Base-by-base conservation (phyloP, 805 yeast genomes). In the Candida yuanshanica region DNA sequence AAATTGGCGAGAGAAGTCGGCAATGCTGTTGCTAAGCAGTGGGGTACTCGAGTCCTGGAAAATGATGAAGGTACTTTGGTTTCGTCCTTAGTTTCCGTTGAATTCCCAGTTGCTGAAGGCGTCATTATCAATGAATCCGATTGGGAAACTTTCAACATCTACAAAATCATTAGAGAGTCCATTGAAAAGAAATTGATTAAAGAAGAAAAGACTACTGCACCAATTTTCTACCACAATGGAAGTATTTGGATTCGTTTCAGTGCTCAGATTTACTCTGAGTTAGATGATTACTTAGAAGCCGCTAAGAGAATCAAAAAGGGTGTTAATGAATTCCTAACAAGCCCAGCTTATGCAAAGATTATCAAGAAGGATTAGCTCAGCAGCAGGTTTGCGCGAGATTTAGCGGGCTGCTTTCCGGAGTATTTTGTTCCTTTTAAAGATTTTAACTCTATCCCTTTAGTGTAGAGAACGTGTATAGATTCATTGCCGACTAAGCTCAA, bases 261-360 rank as follows among this genome's bases (percentile, higher is more conserved):
- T 41, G 79, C 79, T 20, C 83, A 79, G 51, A 59, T 79, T 8
- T 82, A 79, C 56, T 73, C 77, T 46, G 83, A 78, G 35, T 48
- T 73, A 13, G 62, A 62, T 6, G 89, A 82, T 50, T 81, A 68
- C 55, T 62, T 64, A 23, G 56, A 60, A 36, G 81, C 77, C 4
- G 65, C 72, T 20, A 62, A 65, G 16, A 60, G 60, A 2, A 52
- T 78, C 24, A 51, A 62, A 20, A 51, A 62, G 14, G 60, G 57
- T 8, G 42, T 70, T 14, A 51, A 58, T 6, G 52, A 52, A 14
- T 56, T 47, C 21, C 49, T 48, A 16, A 38, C 37, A 11, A 44
- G 44, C 25, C 46, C 20, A 7, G n/a, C 17, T 13, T 38, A 38
- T 18, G 26, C 21, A 17, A 34, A 33, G 20, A 20, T 38, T 21